Evolutionary conservation across 192 early-diverging fungal genomes (phyloP), one percentile per base, ranked within the genome.

Genomic region (Diversispora eburnea): DNA sequence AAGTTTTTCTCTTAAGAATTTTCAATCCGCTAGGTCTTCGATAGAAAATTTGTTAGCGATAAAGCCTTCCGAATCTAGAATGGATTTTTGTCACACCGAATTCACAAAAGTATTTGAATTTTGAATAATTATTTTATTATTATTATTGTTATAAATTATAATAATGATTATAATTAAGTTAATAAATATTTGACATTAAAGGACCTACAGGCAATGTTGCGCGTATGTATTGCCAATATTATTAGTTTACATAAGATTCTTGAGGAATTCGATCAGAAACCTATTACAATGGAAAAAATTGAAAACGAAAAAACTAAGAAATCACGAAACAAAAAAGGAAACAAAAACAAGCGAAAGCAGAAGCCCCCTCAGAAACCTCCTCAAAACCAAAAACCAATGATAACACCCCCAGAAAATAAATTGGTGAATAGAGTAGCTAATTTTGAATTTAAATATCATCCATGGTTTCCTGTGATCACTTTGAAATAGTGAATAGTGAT

Each of bases 401-500:
- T 51, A 56, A 13, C 43, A 71, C 20, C 56, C 17, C 20, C 69
- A 17, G n/a, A 58, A 22, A 71, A 22, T 20, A 42, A 46, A 15
- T 9, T 22, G 48, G 19, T 46, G 58, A 73, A 62, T 62, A 73
- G 52, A 64, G 17, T 22, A 19, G 62, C 41, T 9, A 55, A 43
- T 39, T 64, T 73, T 42, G 61, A 73, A 13, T 73, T 73, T 64
- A 73, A 54, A 42, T 73, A 73, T 73, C 72, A 73, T 73, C 72
- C 72, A 22, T 73, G 72, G 72, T 73, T 62, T 54, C 49, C 72
- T n/a, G 59, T 64, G 25, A 64, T 73, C 10, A 39, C 25, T 41
- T 51, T 73, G 20, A 70, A 70, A 70, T 57, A 67, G 39, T 54
- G 43, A 39, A 22, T 12, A 25, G n/a, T n/a, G n/a, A n/a, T n/a